phyloP scores from a whole-genome alignment of 2,329 filamentous ascomycete genomes.

The Aspergillus niger region DNA sequence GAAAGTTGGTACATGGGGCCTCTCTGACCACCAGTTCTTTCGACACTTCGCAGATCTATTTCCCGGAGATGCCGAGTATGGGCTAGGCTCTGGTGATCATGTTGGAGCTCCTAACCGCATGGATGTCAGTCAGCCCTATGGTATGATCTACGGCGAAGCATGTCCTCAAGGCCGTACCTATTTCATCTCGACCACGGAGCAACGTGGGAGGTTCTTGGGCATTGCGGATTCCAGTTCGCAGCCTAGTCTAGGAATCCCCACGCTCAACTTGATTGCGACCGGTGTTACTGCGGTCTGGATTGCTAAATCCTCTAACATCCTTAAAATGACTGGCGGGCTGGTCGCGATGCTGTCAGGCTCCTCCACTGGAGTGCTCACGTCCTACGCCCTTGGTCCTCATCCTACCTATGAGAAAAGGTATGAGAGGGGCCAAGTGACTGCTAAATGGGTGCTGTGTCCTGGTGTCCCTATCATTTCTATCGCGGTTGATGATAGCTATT shows the following conservation, averaged over 20 bases:
- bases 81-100: constrained; percentile 72
- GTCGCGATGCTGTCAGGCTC: constrained; percentile 83
- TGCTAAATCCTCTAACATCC: constrained; percentile 75
- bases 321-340: constrained; percentile 71
- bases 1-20: constrained; percentile 79
- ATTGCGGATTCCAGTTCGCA: constrained; percentile 62
- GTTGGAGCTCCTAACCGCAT: constrained; percentile 81
- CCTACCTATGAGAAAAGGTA: constrained; percentile 63
- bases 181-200: constrained; percentile 73
- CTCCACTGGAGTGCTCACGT: constrained; percentile 76
- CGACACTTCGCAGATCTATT: constrained; percentile 77
- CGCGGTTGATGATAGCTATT: constrained; percentile 81
- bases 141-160: constrained; percentile 81
- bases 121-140: constrained; percentile 85
- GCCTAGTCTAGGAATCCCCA: constrained; percentile 73
- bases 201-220: constrained; percentile 73
- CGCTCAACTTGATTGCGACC: constrained; percentile 68
- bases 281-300: constrained; percentile 84
- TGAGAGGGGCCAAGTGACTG: constrained; percentile 75
- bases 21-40: constrained; percentile 72
- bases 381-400: constrained; percentile 72
- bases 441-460: constrained; percentile 86
- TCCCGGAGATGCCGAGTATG: constrained; percentile 73
- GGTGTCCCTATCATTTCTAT: constrained; percentile 89
- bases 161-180: constrained; percentile 80